Conservation (phyloP, 2,329 filamentous ascomycete species). For the Fusarium compactum region DNA sequence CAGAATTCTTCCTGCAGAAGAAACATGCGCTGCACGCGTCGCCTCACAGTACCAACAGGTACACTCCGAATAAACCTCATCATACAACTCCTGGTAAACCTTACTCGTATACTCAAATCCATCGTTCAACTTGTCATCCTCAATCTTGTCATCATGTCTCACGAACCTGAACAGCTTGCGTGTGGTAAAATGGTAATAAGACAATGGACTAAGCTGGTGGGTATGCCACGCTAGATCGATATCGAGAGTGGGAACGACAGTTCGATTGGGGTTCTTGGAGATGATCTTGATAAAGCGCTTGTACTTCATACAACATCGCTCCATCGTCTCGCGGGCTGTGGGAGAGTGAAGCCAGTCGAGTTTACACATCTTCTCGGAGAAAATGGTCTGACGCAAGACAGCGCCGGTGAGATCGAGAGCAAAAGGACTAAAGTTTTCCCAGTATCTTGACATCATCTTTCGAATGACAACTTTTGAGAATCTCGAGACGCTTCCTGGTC, state of each 20-base stretch:
- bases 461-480: conserved; percentile 62
- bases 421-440: conserved; percentile 74
- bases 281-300: conserved; percentile 73
- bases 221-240: conserved; percentile 85
- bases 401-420: conserved; percentile 74
- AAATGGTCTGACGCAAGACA: conserved; percentile 73
- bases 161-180: conserved; percentile 68
- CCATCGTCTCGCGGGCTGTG: conserved; percentile 71
- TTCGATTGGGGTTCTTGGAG: conserved; percentile 55
- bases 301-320: conserved; percentile 74
- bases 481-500: not conserved
- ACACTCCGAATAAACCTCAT: conserved; percentile 79
- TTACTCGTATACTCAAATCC: conserved; percentile 80
- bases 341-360: conserved; percentile 85
- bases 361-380: conserved; percentile 78
- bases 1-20: conserved; percentile 59
- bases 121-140: conserved; percentile 71
- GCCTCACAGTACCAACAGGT: conserved; percentile 88
- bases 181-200: conserved; percentile 72
- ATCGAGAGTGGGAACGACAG: conserved; percentile 78
- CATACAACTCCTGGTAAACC: conserved; percentile 73
- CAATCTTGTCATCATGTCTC: conserved; percentile 87
- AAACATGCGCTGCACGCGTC: conserved; percentile 58
- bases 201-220: conserved; percentile 74
- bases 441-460: conserved; percentile 78